A percentile compares a stretch with the other conserved stretches of the same genome.
Evolutionary conservation across 345 rosid species (phyloP).

Genomic region (Theobroma cacao): DNA sequence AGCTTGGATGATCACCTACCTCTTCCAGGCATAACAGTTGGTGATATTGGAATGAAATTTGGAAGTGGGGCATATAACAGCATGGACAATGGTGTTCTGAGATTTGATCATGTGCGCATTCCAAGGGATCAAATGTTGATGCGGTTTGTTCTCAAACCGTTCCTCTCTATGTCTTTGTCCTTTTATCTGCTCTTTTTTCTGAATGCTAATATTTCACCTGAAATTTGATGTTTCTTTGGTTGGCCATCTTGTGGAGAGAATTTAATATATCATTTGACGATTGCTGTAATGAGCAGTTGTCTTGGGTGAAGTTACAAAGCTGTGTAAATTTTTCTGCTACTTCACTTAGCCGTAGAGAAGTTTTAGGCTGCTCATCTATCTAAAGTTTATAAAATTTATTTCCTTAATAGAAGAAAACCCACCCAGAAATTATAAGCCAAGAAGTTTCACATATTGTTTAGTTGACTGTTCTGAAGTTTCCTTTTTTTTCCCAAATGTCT

Average conservation of each 20-base stretch:
- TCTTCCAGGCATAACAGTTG: conserved; percentile 87
- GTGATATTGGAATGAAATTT: conserved; percentile 93
- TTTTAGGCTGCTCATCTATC: background rate
- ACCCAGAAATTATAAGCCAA: background rate
- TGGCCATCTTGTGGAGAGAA: background rate
- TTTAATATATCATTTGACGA: background rate
- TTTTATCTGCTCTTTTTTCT: background rate
- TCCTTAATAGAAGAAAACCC: background rate
- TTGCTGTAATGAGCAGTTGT: background rate
- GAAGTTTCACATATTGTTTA: too few species aligned
- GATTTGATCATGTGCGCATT: conserved; percentile 87
- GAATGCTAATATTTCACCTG: conserved; percentile 4
- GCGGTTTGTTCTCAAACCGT: conserved; percentile 51
- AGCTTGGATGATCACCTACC: conserved; percentile 94
- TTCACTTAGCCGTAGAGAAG: background rate
- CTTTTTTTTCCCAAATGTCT: conserved; percentile 22
- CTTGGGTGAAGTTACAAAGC: background rate
- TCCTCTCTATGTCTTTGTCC: background rate
- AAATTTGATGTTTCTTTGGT: background rate
- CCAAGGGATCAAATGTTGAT: conserved; percentile 94
- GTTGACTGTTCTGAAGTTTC: conserved; percentile 22
- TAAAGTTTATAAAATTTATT: background rate
- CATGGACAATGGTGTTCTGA: conserved; percentile 95
- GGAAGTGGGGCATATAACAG: conserved; percentile 91
- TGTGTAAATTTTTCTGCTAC: background rate